Conservation (phyloP, 306 rosid species). For the Acacia acuminata region DNA sequence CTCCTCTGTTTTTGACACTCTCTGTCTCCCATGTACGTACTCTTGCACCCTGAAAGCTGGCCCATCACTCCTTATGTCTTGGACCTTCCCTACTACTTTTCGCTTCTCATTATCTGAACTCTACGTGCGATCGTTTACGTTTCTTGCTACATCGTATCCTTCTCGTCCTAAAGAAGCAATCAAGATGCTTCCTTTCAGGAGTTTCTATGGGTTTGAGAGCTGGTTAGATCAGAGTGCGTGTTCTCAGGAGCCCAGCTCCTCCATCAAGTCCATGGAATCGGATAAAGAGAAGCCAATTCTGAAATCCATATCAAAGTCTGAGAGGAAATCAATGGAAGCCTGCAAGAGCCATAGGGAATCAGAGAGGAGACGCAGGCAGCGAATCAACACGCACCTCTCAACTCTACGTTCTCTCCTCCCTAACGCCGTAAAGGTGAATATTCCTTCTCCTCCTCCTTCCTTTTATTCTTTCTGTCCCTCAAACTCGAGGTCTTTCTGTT, state of each 20-base stretch:
- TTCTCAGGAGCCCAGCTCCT: conserved; percentile 14
- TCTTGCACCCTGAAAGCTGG: not conserved
- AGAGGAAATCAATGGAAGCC: conserved; percentile 58
- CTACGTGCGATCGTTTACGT: not conserved
- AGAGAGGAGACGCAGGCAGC: conserved; percentile 88
- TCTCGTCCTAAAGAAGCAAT: not conserved
- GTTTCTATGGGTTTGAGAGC: conserved; percentile 34
- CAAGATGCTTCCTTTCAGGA: conserved; percentile 43
- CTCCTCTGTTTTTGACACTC: conserved; percentile 1
- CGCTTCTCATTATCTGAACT: not conserved
- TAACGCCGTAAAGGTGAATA: conserved; percentile 55
- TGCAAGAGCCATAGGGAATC: conserved; percentile 89
- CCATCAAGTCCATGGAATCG: conserved; percentile 29
- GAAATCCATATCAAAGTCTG: conserved; percentile 8
- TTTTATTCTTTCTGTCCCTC: not conserved
- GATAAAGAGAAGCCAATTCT: conserved; percentile 41
- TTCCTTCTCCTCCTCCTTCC: not conserved
- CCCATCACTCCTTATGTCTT: not conserved
- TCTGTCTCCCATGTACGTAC: conserved; percentile 11
- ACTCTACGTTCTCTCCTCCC: conserved; percentile 87
- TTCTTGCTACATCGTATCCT: not conserved
- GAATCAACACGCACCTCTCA: conserved; percentile 89
- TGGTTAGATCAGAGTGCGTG: conserved; percentile 30
- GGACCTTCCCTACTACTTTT: not conserved
- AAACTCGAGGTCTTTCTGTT: conserved; percentile 21